Percentiles rank a stretch among this genome's conserved stretches.
phyloP scores from a whole-genome alignment of 495 filamentous ascomycete genomes.

The Penicillium paxilli region DNA sequence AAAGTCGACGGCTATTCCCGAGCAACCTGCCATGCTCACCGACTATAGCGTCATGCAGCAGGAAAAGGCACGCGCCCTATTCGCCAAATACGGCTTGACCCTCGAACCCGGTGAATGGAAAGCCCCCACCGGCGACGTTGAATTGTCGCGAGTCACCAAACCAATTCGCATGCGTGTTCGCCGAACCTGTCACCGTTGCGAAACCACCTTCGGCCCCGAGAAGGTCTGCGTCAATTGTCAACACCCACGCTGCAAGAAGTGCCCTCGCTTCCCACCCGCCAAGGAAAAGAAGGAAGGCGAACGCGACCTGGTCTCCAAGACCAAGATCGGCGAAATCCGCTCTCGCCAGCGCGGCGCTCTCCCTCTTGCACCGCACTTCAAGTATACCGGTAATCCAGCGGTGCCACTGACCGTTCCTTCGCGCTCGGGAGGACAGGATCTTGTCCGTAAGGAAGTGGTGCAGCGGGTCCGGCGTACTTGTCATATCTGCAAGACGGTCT shows the following conservation, averaged over 20 bases:
- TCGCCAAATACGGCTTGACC: conserved; percentile 72
- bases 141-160: conserved; percentile 76
- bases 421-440: conserved; percentile 67
- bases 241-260: conserved; percentile 77
- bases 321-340: conserved; percentile 25
- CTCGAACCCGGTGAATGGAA: conserved; percentile 71
- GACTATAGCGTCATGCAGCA: conserved; percentile 51
- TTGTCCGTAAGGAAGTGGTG: conserved; percentile 62
- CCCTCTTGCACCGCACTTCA: conserved; percentile 12
- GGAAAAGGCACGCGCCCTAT: conserved; percentile 68
- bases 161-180: conserved; percentile 90
- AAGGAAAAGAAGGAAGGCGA: conserved; percentile 15
- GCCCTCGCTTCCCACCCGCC: conserved; percentile 65
- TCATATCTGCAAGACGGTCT: conserved; percentile 69
- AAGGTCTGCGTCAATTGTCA: conserved; percentile 72
- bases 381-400: conserved; percentile 10
- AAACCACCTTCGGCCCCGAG: conserved; percentile 67
- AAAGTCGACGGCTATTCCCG: conserved; percentile 14
- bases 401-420: conserved; percentile 57
- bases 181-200: conserved; percentile 76
- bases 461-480: conserved; percentile 77
- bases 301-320: conserved; percentile 38
- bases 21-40: conserved; percentile 26
- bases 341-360: conserved; percentile 8
- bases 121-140: conserved; percentile 46